A percentile compares a stretch with the other conserved stretches of the same genome.
These are phyloP conservation scores for Penicillium riverlandense DNA, from an alignment of 495 filamentous ascomycete genomes.

Conservation along the genomic window DNA sequence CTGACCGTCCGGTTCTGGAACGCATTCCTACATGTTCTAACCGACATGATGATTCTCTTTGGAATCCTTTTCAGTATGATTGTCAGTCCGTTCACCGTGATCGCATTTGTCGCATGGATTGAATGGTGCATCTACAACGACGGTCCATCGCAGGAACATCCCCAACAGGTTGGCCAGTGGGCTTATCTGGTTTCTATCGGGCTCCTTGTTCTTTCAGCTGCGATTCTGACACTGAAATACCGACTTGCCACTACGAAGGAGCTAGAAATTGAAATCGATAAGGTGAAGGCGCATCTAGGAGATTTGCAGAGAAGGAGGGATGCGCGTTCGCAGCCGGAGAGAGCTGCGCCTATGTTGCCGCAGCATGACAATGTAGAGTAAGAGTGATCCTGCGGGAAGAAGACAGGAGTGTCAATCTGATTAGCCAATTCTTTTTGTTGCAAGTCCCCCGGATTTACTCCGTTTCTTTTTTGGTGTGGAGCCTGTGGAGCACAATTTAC, in stretches of 20 bases:
- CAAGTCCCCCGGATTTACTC: no score
- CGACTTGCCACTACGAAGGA: constrained; percentile 17
- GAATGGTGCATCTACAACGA: constrained; percentile 27
- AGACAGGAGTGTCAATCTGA: background rate
- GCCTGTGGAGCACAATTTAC: no score
- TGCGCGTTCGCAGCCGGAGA: background rate
- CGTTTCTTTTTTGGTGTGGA: no score
- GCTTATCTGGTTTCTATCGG: constrained; percentile 19
- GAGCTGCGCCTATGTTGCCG: background rate
- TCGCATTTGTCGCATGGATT: constrained; percentile 27
- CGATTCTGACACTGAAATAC: constrained; percentile 20
- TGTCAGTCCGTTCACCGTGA: constrained; percentile 23
- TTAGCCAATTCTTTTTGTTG: no score
- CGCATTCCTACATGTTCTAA: constrained; percentile 4
- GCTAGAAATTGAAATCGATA: constrained; percentile 17
- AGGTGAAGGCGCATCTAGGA: constrained; percentile 7
- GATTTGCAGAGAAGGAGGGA: constrained; percentile 11
- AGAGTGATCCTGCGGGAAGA: background rate
- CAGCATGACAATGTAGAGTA: background rate
- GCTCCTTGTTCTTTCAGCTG: constrained; percentile 22
- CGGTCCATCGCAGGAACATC: constrained; percentile 21
- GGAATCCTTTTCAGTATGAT: constrained; percentile 25
- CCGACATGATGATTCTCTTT: constrained; percentile 14
- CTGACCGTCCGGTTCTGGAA: constrained; percentile 8
- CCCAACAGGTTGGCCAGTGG: constrained; percentile 30